Conservation (phyloP, 1,284 basidiomycete genomes). For the Peniophora sp. region DNA sequence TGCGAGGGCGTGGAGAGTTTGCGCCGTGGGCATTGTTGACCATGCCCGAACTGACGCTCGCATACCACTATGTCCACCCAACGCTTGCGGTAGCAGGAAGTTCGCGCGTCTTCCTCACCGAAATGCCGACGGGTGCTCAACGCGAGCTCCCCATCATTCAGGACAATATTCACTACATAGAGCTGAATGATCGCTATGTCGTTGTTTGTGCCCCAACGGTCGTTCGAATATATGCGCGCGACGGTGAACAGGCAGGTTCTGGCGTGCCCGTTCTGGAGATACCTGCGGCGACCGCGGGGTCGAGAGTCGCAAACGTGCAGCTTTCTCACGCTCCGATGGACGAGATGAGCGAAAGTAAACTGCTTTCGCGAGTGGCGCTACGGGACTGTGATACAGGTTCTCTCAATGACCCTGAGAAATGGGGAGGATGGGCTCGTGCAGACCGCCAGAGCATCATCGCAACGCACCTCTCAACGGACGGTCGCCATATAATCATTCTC, state of each 20-base stretch:
- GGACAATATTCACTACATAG: conserved; percentile 53
- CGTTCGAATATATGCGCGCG: conserved; percentile 47
- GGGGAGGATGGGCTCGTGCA: not conserved
- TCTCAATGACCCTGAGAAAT: conserved; percentile 7
- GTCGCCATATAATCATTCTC: conserved; percentile 45
- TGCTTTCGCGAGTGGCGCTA: conserved; percentile 4
- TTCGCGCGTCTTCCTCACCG: conserved; percentile 46
- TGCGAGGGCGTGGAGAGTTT: conserved; percentile 12
- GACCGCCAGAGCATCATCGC: not conserved
- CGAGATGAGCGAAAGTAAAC: not conserved
- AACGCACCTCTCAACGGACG: conserved; percentile 58
- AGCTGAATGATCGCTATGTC: conserved; percentile 49
- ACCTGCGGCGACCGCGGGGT: conserved; percentile 19
- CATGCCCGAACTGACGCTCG: conserved; percentile 37
- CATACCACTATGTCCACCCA: conserved; percentile 65
- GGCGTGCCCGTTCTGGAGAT: conserved; percentile 37
- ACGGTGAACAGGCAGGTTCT: conserved; percentile 11
- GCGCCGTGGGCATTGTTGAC: conserved; percentile 40
- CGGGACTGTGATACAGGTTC: conserved; percentile 10
- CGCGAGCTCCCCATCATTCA: conserved; percentile 13
- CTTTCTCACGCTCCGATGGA: not conserved
- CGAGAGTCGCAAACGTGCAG: not conserved
- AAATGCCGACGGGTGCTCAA: conserved; percentile 38
- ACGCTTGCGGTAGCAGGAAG: conserved; percentile 42
- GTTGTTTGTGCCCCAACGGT: conserved; percentile 46